phyloP scores from a whole-genome alignment of 345 rosid genomes.

The Fremontodendron californicum region DNA sequence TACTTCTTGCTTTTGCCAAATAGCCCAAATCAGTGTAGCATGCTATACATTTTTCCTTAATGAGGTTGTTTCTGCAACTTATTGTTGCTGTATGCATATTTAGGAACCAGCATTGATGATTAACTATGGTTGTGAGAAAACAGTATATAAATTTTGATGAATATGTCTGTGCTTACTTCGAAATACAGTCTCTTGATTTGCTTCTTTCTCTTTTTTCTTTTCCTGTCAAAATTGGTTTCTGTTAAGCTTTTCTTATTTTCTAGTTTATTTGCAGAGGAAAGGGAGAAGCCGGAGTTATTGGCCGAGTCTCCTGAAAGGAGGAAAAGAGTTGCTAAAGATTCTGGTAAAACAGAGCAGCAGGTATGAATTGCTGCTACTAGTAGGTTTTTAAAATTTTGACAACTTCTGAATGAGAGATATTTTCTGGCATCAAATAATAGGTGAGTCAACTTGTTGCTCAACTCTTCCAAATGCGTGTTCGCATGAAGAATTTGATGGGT shows the following conservation, averaged over 20 bases:
- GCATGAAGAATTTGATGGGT: constrained; percentile 95
- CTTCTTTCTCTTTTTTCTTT: not conserved
- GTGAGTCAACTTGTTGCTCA: constrained; percentile 95
- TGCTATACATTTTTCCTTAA: not conserved
- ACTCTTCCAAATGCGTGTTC: constrained; percentile 88
- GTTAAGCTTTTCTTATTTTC: not conserved
- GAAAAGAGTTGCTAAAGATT: constrained; percentile 73
- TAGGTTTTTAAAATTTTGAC: not conserved
- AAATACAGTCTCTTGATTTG: not conserved
- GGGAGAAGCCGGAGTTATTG: no score
- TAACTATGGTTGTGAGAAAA: not conserved
- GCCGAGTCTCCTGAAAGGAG: constrained; percentile 81
- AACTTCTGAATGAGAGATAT: constrained; percentile 6
- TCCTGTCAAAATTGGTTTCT: not conserved
- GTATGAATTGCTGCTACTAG: constrained; percentile 26
- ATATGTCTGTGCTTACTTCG: not conserved
- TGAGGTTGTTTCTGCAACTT: not conserved
- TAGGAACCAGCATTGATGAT: not conserved
- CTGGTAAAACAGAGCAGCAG: constrained; percentile 90
- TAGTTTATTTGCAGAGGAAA: not conserved
- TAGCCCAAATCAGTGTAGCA: not conserved
- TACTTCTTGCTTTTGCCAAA: not conserved
- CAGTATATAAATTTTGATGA: not conserved
- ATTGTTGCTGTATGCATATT: not conserved
- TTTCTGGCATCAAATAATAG: constrained; percentile 30